These are phyloP conservation scores for Entophlyctis helioformis DNA, from an alignment of 192 early-diverging fungal genomes.

Conservation along the genomic window DNA sequence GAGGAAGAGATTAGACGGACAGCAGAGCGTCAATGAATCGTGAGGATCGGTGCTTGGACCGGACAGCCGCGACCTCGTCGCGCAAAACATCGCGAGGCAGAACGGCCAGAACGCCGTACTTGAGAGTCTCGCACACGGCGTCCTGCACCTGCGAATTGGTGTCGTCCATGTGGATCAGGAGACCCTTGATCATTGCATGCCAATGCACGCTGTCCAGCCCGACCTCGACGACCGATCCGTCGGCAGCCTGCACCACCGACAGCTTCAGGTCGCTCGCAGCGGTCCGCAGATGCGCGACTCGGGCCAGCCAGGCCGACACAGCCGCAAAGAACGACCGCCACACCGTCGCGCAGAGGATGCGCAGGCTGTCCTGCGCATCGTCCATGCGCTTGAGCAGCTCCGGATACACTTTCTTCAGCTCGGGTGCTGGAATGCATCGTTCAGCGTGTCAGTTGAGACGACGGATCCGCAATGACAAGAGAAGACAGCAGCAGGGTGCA, in stretches of 20 bases:
- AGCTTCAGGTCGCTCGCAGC: constrained; percentile 3
- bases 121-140: too few species aligned
- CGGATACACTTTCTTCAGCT: constrained; percentile 34
- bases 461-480: constrained; percentile 11
- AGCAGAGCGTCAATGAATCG: too few species aligned
- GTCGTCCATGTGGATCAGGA: constrained; percentile 48
- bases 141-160: constrained; percentile 28
- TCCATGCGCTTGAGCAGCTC: constrained; percentile 46
- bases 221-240: constrained; percentile 19
- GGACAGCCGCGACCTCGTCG: too few species aligned
- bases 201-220: constrained; percentile 37
- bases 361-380: constrained; percentile 37
- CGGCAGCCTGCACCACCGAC: constrained; percentile 5
- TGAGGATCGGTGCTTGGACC: too few species aligned
- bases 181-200: constrained; percentile 33
- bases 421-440: constrained; percentile 5
- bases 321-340: constrained; percentile 15
- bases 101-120: background rate
- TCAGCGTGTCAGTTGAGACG: background rate
- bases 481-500: background rate
- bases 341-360: constrained; percentile 15
- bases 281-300: constrained; percentile 3
- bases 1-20: too few species aligned
- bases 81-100: background rate
- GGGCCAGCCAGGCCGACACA: constrained; percentile 7